phyloP scores from a whole-genome alignment of 306 rosid genomes.

The Inga laurina region DNA sequence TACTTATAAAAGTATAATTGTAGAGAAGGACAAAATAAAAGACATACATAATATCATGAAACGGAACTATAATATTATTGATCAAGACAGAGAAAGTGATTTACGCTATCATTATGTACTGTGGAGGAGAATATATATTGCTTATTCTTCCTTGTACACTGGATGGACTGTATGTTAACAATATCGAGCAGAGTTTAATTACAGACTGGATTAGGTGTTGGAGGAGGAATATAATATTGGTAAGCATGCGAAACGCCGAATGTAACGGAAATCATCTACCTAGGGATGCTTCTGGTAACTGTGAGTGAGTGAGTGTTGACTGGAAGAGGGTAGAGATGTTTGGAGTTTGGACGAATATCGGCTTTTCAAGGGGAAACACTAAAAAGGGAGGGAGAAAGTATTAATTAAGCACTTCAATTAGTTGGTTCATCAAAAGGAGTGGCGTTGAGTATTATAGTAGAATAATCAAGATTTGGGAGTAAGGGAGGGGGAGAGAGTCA shows the following conservation, averaged over 20 bases:
- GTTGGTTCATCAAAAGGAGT: background rate
- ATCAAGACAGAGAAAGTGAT: background rate
- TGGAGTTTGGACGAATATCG: slow-evolving; percentile 1
- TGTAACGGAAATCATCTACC: background rate
- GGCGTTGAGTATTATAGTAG: background rate
- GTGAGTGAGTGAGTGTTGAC: slow-evolving; percentile 27
- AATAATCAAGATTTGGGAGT: background rate
- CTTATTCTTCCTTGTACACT: background rate
- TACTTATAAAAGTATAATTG: too few relatives aligned
- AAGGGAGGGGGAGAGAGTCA: background rate
- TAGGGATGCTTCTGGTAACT: background rate
- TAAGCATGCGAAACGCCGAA: background rate
- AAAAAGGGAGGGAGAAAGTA: slow-evolving; percentile 12
- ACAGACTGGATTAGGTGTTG: too few relatives aligned
- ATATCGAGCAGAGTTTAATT: too few relatives aligned
- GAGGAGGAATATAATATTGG: too few relatives aligned
- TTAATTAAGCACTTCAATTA: background rate
- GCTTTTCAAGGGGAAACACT: background rate
- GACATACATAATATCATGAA: too few relatives aligned
- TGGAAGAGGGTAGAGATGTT: background rate
- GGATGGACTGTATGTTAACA: too few relatives aligned
- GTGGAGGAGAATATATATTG: too few relatives aligned
- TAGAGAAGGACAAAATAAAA: too few relatives aligned
- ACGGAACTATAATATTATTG: background rate
- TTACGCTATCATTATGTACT: too few relatives aligned